These are phyloP conservation scores for Colletotrichum scovillei DNA, from an alignment of 2,329 filamentous ascomycete genomes.

Conservation along the genomic window DNA sequence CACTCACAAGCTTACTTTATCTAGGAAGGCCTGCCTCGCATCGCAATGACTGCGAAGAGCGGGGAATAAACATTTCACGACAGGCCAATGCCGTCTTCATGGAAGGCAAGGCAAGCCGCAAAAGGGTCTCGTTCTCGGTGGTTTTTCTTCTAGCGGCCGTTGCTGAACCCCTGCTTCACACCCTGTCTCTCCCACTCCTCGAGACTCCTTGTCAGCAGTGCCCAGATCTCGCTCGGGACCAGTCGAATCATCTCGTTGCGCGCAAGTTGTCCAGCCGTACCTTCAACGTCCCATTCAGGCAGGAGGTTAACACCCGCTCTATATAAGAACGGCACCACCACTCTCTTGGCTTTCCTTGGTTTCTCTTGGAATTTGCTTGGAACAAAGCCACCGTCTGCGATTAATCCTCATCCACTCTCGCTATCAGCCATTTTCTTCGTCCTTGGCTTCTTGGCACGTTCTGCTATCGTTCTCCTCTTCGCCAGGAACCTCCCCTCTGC, in stretches of 20 bases:
- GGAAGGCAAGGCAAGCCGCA: background rate
- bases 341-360: conserved; percentile 33
- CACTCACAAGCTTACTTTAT: background rate
- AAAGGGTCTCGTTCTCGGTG: background rate
- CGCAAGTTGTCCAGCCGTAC: background rate
- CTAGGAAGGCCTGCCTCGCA: background rate
- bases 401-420: background rate
- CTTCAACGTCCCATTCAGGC: conserved; percentile 16
- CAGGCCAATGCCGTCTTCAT: background rate
- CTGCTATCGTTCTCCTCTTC: conserved; percentile 12
- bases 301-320: conserved; percentile 27
- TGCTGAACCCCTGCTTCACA: conserved; percentile 8
- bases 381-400: background rate
- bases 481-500: conserved; percentile 1
- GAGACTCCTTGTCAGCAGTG: conserved; percentile 12
- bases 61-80: background rate
- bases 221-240: conserved; percentile 9
- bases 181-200: background rate
- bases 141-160: conserved; percentile 18
- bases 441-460: conserved; percentile 16
- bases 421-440: conserved; percentile 13
- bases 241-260: conserved; percentile 21
- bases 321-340: conserved; percentile 28
- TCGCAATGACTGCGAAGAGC: background rate
- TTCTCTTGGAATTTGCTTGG: conserved; percentile 32